phyloP scores from a whole-genome alignment of 2,329 filamentous ascomycete species.

The Alternaria tenuissima region DNA sequence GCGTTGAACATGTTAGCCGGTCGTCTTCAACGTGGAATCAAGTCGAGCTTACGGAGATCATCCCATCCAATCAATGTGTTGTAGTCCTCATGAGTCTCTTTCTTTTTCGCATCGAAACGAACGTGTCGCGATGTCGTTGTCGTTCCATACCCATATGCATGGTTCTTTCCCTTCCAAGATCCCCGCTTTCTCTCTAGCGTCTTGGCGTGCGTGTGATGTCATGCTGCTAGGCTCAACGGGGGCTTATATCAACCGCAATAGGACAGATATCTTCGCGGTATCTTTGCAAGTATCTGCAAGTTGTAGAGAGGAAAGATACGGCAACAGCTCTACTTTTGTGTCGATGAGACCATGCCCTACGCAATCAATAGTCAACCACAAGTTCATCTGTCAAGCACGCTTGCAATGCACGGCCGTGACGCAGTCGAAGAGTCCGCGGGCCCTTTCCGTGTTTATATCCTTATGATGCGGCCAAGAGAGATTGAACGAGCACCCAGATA shows the following conservation, averaged over 20 bases:
- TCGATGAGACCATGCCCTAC: not conserved
- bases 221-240: conserved; percentile 2
- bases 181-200: conserved; percentile 10
- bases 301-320: not conserved
- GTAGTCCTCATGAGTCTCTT: not conserved
- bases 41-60: conserved; percentile 10
- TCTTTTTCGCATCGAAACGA: not conserved
- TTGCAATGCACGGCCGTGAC: conserved; percentile 8
- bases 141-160: not conserved
- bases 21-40: not conserved
- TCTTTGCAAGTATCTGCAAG: not conserved
- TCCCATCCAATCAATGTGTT: conserved; percentile 10
- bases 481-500: not conserved
- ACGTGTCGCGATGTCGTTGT: conserved; percentile 3
- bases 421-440: conserved; percentile 8
- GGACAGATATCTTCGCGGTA: not conserved
- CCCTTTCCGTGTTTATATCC: not conserved
- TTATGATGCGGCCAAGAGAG: conserved; percentile 5
- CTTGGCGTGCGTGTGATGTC: conserved; percentile 12
- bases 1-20: not conserved
- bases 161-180: not conserved
- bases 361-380: not conserved
- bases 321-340: not conserved
- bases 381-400: not conserved
- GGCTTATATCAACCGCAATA: not conserved